Conservation (phyloP, 768 basidiomycete species). For the Panaeolus papilionaceus region DNA sequence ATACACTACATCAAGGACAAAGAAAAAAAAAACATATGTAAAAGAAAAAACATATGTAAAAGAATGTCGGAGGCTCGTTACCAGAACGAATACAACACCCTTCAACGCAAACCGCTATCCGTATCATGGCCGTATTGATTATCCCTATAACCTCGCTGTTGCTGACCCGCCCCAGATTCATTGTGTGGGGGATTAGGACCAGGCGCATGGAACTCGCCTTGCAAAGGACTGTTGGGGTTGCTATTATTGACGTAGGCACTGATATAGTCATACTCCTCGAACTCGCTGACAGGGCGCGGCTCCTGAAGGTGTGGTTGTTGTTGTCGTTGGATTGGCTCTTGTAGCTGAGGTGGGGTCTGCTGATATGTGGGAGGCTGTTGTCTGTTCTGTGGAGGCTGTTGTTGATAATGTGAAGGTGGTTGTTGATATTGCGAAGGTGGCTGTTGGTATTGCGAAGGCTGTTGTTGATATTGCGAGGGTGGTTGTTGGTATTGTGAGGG, state of each 20-base stretch:
- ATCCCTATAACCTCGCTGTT: slow-evolving; percentile 1
- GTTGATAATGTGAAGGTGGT: slow-evolving; percentile 1
- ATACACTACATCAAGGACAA: neutral
- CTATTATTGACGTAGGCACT: slow-evolving; percentile 53
- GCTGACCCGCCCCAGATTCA: neutral
- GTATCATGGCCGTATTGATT: neutral
- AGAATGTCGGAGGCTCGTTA: neutral
- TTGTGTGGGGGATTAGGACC: neutral
- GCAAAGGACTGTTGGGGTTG: slow-evolving; percentile 28
- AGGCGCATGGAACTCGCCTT: slow-evolving; percentile 20
- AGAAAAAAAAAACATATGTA: neutral
- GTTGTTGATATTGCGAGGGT: neutral
- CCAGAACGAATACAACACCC: neutral
- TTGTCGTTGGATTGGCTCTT: neutral
- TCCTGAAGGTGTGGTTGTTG: neutral
- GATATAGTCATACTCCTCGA: slow-evolving; percentile 60
- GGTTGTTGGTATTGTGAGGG: neutral
- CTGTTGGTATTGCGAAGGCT: neutral
- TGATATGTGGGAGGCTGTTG: neutral
- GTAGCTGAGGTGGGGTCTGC: neutral
- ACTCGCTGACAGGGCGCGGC: slow-evolving; percentile 4
- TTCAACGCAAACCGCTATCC: neutral
- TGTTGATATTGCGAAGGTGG: slow-evolving; percentile 14
- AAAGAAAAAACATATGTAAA: too few species aligned
- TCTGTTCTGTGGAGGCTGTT: neutral